Evolutionary conservation across 2,329 filamentous ascomycete genomes (phyloP).

Genomic region (Fusarium humuli): DNA sequence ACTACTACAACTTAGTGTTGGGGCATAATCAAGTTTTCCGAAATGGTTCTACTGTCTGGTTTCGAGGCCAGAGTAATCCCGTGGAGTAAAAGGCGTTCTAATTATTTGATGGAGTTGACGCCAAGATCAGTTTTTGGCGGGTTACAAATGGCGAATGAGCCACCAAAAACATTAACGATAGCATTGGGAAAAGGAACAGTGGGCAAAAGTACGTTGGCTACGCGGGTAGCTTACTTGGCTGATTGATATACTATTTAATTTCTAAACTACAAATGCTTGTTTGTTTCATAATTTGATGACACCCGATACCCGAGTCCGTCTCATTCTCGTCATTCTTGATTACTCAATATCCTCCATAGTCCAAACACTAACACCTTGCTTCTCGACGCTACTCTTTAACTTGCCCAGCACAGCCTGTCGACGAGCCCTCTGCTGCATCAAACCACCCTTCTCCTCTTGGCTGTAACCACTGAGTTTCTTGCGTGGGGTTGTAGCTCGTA

Average conservation of each 20-base stretch:
- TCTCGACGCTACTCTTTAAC: slow-evolving; percentile 62
- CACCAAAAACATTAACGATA: background rate
- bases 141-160: background rate
- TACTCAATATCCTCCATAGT: slow-evolving; percentile 62
- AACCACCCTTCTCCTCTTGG: slow-evolving; percentile 66
- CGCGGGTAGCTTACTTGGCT: slow-evolving; percentile 14
- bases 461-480: slow-evolving; percentile 73
- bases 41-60: background rate
- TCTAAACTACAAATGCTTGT: slow-evolving; percentile 46
- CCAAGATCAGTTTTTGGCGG: background rate
- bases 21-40: background rate
- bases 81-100: slow-evolving; percentile 26
- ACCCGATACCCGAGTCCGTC: slow-evolving; percentile 11
- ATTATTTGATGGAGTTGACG: background rate
- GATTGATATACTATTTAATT: slow-evolving; percentile 47
- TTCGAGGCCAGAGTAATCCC: slow-evolving; percentile 22
- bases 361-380: slow-evolving; percentile 63
- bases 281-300: slow-evolving; percentile 34
- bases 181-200: background rate
- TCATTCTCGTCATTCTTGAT: slow-evolving; percentile 25
- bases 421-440: slow-evolving; percentile 66
- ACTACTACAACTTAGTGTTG: slow-evolving; percentile 10
- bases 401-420: slow-evolving; percentile 65
- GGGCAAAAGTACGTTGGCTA: slow-evolving; percentile 27
- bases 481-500: slow-evolving; percentile 60